A percentile compares a stretch with the other conserved stretches of the same genome.
Evolutionary conservation across 2,329 filamentous ascomycete species (phyloP).

Genomic region (Colletotrichum eremochloae): DNA sequence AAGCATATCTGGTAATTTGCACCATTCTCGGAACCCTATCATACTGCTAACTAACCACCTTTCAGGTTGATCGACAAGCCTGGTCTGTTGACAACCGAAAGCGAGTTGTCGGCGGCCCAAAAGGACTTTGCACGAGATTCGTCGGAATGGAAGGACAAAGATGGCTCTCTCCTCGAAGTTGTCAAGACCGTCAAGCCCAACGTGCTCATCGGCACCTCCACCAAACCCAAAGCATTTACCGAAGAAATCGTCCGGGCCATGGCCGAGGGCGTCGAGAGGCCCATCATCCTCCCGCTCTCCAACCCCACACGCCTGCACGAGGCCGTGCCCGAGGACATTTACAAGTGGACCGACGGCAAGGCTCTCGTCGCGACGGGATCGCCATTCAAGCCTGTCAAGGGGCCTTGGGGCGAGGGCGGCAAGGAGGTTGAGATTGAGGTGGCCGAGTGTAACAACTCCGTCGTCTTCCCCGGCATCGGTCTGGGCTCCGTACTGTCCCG

Average conservation of each 20-base stretch:
- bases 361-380: slow-evolving; percentile 87
- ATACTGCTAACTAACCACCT: not conserved
- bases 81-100: slow-evolving; percentile 77
- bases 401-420: slow-evolving; percentile 64
- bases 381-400: slow-evolving; percentile 81
- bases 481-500: slow-evolving; percentile 82
- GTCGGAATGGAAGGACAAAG: slow-evolving; percentile 71
- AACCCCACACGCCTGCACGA: slow-evolving; percentile 90
- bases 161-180: slow-evolving; percentile 73
- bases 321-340: slow-evolving; percentile 81
- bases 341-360: slow-evolving; percentile 82
- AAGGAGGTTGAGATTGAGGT: slow-evolving; percentile 60
- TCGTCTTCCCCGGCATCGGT: slow-evolving; percentile 88
- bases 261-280: slow-evolving; percentile 78
- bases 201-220: slow-evolving; percentile 87
- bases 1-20: slow-evolving; percentile 79
- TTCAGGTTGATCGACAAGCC: slow-evolving; percentile 83
- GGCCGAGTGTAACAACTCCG: slow-evolving; percentile 91
- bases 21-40: fast-evolving
- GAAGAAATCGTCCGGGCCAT: slow-evolving; percentile 81
- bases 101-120: slow-evolving; percentile 76
- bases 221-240: slow-evolving; percentile 81
- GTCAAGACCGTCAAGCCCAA: slow-evolving; percentile 81
- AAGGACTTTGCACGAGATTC: slow-evolving; percentile 74
- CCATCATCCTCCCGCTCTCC: slow-evolving; percentile 85